phyloP scores from a whole-genome alignment of 2,329 filamentous ascomycete species.

The Cordyceps militaris region DNA sequence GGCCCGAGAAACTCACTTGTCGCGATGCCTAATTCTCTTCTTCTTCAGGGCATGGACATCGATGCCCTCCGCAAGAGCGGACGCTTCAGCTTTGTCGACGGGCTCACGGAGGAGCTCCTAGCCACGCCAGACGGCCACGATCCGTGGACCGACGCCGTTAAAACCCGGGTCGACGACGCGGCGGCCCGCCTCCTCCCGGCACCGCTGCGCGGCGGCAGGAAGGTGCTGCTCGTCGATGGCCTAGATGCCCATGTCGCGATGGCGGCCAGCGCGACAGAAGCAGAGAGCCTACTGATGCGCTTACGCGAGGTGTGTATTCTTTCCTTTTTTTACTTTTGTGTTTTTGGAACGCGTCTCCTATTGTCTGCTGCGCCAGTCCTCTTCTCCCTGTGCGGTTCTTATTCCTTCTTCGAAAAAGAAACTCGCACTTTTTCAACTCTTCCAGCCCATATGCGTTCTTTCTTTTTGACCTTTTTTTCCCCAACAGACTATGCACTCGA shows the following conservation, averaged over 20 bases:
- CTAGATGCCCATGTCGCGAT: conserved; percentile 58
- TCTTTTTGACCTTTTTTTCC: too few relatives aligned
- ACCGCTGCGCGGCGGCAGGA: conserved; percentile 19
- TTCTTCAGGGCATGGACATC: conserved; percentile 60
- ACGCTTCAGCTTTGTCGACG: conserved; percentile 69
- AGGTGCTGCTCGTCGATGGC: conserved; percentile 59
- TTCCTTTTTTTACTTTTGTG: background rate
- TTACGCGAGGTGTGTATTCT: conserved; percentile 51
- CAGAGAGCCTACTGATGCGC: conserved; percentile 51
- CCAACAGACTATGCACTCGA: conserved; percentile 53
- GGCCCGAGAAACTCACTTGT: too few relatives aligned
- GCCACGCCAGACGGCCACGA: background rate
- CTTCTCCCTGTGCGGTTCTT: background rate
- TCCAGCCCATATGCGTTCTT: too few relatives aligned
- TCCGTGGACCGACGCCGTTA: conserved; percentile 25
- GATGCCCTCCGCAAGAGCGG: conserved; percentile 49
- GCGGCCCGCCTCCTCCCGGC: conserved; percentile 20
- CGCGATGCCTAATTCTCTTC: background rate
- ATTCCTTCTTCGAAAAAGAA: background rate
- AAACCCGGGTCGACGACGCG: conserved; percentile 32
- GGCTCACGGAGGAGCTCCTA: conserved; percentile 52
- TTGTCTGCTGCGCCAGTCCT: background rate
- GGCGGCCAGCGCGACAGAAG: conserved; percentile 34
- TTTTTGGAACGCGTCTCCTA: background rate
- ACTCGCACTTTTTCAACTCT: too few relatives aligned